Evolutionary conservation across 1,139 yeast species (phyloP).

Genomic region (Hanseniaspora sp.): DNA sequence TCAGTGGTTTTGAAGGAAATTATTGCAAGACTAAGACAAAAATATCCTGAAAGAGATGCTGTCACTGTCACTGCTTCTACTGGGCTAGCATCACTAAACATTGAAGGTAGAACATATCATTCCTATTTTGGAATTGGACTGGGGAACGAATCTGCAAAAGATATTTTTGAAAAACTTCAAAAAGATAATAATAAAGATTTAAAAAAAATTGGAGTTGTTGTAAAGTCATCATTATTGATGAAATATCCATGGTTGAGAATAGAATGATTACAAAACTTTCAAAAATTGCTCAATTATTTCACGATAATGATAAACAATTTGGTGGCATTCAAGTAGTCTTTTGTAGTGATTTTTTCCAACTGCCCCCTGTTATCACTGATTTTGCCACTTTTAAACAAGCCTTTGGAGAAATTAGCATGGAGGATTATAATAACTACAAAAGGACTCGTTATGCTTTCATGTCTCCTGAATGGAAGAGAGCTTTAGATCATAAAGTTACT

Average conservation of each 20-base stretch:
- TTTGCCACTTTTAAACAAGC: slow-evolving; percentile 22
- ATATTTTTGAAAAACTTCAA: slow-evolving; percentile 43
- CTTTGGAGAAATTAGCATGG: slow-evolving; percentile 17
- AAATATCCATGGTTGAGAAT: slow-evolving; percentile 82
- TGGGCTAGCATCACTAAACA: slow-evolving; percentile 84
- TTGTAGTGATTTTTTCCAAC: slow-evolving; percentile 83
- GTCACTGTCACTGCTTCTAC: slow-evolving; percentile 89
- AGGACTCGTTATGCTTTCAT: slow-evolving; percentile 60
- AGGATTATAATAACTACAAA: background rate
- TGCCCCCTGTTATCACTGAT: slow-evolving; percentile 59
- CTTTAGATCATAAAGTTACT: slow-evolving; percentile 55
- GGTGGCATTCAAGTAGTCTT: slow-evolving; percentile 81
- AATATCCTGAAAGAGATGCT: slow-evolving; percentile 35
- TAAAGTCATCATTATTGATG: slow-evolving; percentile 68
- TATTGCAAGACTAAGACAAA: slow-evolving; percentile 45
- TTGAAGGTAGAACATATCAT: slow-evolving; percentile 79
- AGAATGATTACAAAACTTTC: slow-evolving; percentile 60
- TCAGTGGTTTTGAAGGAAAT: slow-evolving; percentile 64
- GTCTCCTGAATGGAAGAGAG: slow-evolving; percentile 56
- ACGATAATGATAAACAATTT: slow-evolving; percentile 50
- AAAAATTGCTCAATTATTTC: slow-evolving; percentile 46
- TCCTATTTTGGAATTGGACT: slow-evolving; percentile 80
- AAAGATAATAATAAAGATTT: background rate
- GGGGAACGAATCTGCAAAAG: slow-evolving; percentile 40
- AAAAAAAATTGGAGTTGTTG: slow-evolving; percentile 41